phyloP scores from a whole-genome alignment of 768 basidiomycete genomes.

The Mrakia frigida region DNA sequence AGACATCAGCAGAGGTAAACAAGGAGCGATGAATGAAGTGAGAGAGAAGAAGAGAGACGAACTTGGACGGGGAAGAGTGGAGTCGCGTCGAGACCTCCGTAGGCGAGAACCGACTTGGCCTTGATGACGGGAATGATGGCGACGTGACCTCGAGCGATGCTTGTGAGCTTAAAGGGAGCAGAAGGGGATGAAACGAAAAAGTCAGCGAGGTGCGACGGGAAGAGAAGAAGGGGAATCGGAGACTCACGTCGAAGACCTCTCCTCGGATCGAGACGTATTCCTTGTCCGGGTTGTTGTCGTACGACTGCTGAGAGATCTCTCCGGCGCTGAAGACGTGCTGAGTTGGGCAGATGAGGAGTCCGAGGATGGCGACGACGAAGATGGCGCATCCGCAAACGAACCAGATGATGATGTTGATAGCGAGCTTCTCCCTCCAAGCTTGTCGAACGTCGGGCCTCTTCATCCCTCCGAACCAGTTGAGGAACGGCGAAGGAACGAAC shows the following conservation, averaged over 20 bases:
- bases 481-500: conserved; percentile 72
- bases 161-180: conserved; percentile 18
- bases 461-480: conserved; percentile 77
- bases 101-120: conserved; percentile 66
- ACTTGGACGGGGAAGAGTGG: conserved; percentile 92
- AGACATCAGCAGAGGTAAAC: conserved; percentile 20
- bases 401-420: conserved; percentile 94
- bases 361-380: conserved; percentile 87
- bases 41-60: conserved; percentile 33
- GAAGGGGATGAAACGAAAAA: not conserved
- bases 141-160: conserved; percentile 52
- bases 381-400: conserved; percentile 79
- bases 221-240: not conserved
- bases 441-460: conserved; percentile 88
- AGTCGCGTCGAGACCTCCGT: conserved; percentile 71
- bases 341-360: conserved; percentile 84
- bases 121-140: conserved; percentile 68
- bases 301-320: conserved; percentile 72
- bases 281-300: conserved; percentile 59
- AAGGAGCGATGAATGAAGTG: not conserved
- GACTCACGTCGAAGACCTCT: conserved; percentile 81
- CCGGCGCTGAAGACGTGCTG: conserved; percentile 78
- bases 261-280: conserved; percentile 81
- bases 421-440: conserved; percentile 96
- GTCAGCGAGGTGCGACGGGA: not conserved